phyloP scores from a whole-genome alignment of 1,284 basidiomycete species.

The Boletus hoseneyae region DNA sequence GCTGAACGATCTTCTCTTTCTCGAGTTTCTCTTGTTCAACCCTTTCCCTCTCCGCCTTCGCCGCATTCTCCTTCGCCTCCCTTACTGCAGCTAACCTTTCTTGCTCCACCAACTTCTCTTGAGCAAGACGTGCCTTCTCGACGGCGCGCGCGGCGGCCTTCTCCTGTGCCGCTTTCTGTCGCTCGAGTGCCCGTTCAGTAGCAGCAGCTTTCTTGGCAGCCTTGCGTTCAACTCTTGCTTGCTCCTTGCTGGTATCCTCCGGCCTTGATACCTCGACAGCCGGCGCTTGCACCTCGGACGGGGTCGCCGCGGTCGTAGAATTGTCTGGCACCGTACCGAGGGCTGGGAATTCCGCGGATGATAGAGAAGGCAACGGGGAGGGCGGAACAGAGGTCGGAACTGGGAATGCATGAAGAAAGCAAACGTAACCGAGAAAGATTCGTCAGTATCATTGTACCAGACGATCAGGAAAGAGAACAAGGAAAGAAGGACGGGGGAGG shows the following conservation, averaged over 20 bases:
- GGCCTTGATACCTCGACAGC: conserved; percentile 32
- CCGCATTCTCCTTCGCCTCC: conserved; percentile 40
- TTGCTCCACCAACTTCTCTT: conserved; percentile 42
- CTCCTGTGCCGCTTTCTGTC: conserved; percentile 51
- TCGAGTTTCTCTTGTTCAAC: conserved; percentile 36
- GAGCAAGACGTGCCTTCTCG: conserved; percentile 42
- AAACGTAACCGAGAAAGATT: conserved; percentile 38
- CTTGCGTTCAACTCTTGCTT: conserved; percentile 54
- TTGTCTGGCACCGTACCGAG: conserved; percentile 33
- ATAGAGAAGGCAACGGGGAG: conserved; percentile 53
- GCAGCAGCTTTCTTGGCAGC: conserved; percentile 62
- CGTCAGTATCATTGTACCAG: conserved; percentile 49
- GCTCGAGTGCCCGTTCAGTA: conserved; percentile 56
- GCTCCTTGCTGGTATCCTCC: conserved; percentile 37
- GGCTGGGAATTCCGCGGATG: conserved; percentile 71
- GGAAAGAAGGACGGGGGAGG: conserved; percentile 33
- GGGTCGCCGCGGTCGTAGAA: conserved; percentile 18
- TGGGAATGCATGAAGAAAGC: conserved; percentile 27
- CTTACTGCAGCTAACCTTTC: conserved; percentile 41
- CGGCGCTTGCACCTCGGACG: conserved; percentile 29
- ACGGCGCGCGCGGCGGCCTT: conserved; percentile 48
- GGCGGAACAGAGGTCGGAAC: conserved; percentile 45
- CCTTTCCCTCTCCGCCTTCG: conserved; percentile 37
- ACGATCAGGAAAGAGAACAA: conserved; percentile 41
- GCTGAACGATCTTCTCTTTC: conserved; percentile 33